These are phyloP conservation scores for Fusarium burgessii DNA, from an alignment of 2,329 filamentous ascomycete genomes.

Conservation along the genomic window DNA sequence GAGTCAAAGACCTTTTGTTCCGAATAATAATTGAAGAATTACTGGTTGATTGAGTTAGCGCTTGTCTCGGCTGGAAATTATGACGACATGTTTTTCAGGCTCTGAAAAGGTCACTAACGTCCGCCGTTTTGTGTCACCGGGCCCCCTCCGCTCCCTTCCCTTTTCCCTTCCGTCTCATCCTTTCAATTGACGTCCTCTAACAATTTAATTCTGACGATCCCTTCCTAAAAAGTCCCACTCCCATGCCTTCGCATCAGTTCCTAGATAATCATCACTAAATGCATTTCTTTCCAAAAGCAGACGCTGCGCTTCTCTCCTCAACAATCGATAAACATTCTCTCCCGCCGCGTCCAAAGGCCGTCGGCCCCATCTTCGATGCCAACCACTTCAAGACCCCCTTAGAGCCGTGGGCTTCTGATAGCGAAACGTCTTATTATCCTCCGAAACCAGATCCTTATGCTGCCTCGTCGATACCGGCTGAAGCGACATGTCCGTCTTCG, in stretches of 20 bases:
- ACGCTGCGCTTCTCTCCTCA: conserved; percentile 43
- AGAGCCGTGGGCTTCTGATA: conserved; percentile 26
- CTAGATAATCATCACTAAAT: conserved; percentile 5
- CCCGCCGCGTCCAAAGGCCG: conserved; percentile 18
- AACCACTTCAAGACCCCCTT: conserved; percentile 22
- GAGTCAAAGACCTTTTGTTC: no score
- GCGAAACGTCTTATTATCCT: conserved; percentile 9
- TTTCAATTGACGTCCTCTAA: not conserved
- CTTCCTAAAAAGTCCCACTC: not conserved
- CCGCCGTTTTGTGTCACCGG: not conserved
- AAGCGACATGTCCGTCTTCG: not conserved
- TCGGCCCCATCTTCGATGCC: conserved; percentile 41
- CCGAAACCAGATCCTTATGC: conserved; percentile 15
- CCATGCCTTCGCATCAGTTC: not conserved
- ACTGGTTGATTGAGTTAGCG: not conserved
- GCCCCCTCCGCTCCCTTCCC: not conserved
- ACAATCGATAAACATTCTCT: conserved; percentile 22
- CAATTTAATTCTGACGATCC: not conserved
- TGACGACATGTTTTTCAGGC: not conserved
- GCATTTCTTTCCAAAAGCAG: conserved; percentile 46
- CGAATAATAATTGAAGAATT: not conserved
- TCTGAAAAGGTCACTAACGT: not conserved
- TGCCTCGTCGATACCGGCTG: conserved; percentile 25
- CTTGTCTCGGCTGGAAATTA: not conserved
- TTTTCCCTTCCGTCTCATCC: not conserved